Base-by-base conservation (phyloP, 768 basidiomycete species). In the Termitomyces titanicus region DNA sequence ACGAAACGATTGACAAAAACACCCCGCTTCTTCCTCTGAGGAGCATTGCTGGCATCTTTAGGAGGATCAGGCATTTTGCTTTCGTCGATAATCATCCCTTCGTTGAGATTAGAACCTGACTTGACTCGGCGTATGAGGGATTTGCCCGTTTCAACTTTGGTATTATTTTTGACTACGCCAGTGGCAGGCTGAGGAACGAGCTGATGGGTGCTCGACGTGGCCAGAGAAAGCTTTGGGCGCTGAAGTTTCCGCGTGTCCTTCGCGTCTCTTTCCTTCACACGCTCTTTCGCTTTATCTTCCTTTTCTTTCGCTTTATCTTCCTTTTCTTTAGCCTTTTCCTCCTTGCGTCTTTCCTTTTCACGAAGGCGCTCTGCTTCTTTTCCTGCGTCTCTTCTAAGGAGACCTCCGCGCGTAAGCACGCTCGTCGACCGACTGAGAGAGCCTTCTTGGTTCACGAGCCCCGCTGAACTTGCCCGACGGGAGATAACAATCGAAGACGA, bases 1-100 rank as follows among this genome's bases (percentile, higher is more conserved):
- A 75, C 74, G 18, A 78, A 55, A 57, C 63, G 69, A 46, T 69
- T 67, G 53, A 74, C 49, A 33, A 73, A 67, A 53, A 74, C 52
- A 0, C 72, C 70, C 8, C 60, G 65, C 58, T 69, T 76, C 62
- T 67, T 70, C 61, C 66, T 72, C 22, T 58, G 59, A 10, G 57
- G 29, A 24, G 51, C n/a, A 42, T 18, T 37, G 42, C 34, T 48
- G 12, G 49, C 50, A 18, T 52, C 56, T 11, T n/a, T 35, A 3
- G 38, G 33, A 8, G 53, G 31, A 25, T 59, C 53, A 25, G 59
- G 12, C 12, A 53, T 39, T 24, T 44, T 44, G n/a, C 38, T 53
- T 37, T 57, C 57, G 22, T 52, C 58, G 25, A 22, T 51, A 1
- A 53, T 24, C n/a, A 35, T 37, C 20, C 17, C 47, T 1, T 57